Base-by-base conservation (phyloP, 2,329 filamentous ascomycete species). In the Venturiaceae sp. region DNA sequence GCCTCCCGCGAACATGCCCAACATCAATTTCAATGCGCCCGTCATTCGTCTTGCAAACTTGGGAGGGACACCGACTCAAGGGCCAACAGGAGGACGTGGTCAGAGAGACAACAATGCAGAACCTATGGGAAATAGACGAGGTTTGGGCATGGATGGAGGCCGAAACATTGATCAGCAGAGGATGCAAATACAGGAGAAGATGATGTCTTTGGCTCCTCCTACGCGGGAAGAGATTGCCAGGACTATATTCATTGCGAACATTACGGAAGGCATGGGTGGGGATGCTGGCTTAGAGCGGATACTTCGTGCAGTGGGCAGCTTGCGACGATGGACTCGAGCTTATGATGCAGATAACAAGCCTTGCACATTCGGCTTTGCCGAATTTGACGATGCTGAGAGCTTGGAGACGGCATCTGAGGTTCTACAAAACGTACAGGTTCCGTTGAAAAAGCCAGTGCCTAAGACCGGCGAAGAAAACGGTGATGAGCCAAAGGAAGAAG, bases 11-110 rank as follows among this genome's bases (percentile, higher is more conserved):
- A 96, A 94, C 69, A 89, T 96, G 81, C 91, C 92, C 55, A 95
- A 95, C 71, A 96, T 99, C 78, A 96, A 99, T 77, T 96, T 97
- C 78, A 95, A 89, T 68, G 94, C 94, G 36, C 92, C 92, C 59
- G 91, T 97, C 61, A 97, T 99, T 68, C 88, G 94, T 58, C 82
- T 99, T 50, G 94, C 92, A 44, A 92, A 91, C 1, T 82, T 86
- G 3, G 82, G 76, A 21, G 72, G 84, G 2, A 74, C 81, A n/a
- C 90, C 90, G 67, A 77, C 85, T 28, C 67, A 72, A 36, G 74
- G 74, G 54, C 33, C 58, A 37, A 70, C 71, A 50, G 72, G 71
- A 57, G 75, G 60, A 78, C 77, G 64, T 36, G 71, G 72, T 80
- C 46, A 75, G 78, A 50, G 44, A 62, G 79, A 83, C 56, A 71